Percentiles rank a stretch among this genome's conserved stretches.
phyloP scores from a whole-genome alignment of 805 yeast genomes.

The Starmerella scarabaei region DNA sequence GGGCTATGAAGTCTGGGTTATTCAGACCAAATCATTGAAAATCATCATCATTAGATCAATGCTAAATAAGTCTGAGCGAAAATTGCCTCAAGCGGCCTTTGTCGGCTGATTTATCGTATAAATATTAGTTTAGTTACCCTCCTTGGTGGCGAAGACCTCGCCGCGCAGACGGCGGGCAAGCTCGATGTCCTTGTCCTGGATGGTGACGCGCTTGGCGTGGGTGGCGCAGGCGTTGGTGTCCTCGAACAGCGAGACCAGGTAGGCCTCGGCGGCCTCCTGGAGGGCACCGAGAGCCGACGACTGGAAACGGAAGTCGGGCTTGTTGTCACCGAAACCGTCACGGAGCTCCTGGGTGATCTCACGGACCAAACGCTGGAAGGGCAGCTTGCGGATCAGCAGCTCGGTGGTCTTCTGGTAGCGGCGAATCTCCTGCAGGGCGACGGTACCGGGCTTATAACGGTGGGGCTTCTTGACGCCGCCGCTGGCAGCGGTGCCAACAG shows the following conservation, averaged over 20 bases:
- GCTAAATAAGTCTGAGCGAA: too few species aligned
- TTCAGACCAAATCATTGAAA: too few species aligned
- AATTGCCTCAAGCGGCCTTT: too few species aligned
- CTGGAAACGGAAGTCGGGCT: slow-evolving; percentile 55
- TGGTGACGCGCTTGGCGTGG: slow-evolving; percentile 88
- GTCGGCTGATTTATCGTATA: too few species aligned
- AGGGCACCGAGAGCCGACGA: slow-evolving; percentile 82
- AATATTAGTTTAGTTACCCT: slow-evolving; percentile 14
- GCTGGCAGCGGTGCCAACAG: slow-evolving; percentile 64
- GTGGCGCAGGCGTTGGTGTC: slow-evolving; percentile 86
- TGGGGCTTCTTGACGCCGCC: slow-evolving; percentile 89
- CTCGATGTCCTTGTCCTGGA: slow-evolving; percentile 82
- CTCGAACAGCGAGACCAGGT: slow-evolving; percentile 72
- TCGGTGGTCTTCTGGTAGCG: slow-evolving; percentile 85
- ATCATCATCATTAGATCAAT: too few species aligned
- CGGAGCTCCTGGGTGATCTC: slow-evolving; percentile 81
- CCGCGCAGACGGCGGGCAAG: slow-evolving; percentile 89
- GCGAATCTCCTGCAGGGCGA: slow-evolving; percentile 83
- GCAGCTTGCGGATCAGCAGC: slow-evolving; percentile 73
- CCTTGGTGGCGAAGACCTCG: slow-evolving; percentile 32
- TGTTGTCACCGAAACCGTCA: slow-evolving; percentile 38
- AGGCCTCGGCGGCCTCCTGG: slow-evolving; percentile 84
- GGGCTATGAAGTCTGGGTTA: too few species aligned
- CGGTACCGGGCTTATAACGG: slow-evolving; percentile 93
- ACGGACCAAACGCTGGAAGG: slow-evolving; percentile 83